Evolutionary conservation across 1,284 basidiomycete genomes (phyloP), one percentile per base, ranked within the genome.

Genomic region (Cutaneotrichosporon sp.): DNA sequence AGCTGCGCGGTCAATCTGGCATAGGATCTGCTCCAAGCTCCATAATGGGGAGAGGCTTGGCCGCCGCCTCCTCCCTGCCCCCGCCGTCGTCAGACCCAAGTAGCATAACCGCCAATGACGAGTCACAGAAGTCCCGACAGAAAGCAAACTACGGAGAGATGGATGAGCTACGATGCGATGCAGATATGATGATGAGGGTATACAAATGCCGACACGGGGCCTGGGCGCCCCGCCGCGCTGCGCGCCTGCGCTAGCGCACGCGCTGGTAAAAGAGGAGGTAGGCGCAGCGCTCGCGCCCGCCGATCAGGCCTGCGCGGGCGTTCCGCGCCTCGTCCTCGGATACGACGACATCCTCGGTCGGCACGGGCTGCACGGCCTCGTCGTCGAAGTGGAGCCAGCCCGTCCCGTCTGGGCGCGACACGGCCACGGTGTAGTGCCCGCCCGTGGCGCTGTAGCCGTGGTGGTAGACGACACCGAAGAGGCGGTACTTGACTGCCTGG

Each of bases 361-460:
- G 81, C 45, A 95, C 84, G 63, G 90, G 87, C 33, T 87, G 87
- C n/a, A 92, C 89, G 6, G 88, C 81, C 77, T 95, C 93, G 72
- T 97, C 95, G 78, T 97, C 95, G 60, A 97, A 91, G 65, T 95
- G 88, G 62, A 97, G 84, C 95, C 92, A 98, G 84, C 87, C 72
- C 79, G 67, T 73, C 77, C 52, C 64, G 70, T 79, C 67, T 22
- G 91, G 89, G 64, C 92, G 89, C 9, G 95, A 81, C 1, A 97
- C 90, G 67, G 95, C 90, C 49, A 97, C 87, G 1, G 95, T 99
- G 81, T 98, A 99, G 79, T 98, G 95, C 0, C 95, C 95, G 8
- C 95, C 95, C 0, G 88, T 88, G 0, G 95, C 93, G 14, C 90
- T 90, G 51, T 85, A 82, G 2, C 95, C 95, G 72, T 99, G 95